Evolutionary conservation across 768 basidiomycete species (phyloP).

Genomic region (Hortiboletus campestris): DNA sequence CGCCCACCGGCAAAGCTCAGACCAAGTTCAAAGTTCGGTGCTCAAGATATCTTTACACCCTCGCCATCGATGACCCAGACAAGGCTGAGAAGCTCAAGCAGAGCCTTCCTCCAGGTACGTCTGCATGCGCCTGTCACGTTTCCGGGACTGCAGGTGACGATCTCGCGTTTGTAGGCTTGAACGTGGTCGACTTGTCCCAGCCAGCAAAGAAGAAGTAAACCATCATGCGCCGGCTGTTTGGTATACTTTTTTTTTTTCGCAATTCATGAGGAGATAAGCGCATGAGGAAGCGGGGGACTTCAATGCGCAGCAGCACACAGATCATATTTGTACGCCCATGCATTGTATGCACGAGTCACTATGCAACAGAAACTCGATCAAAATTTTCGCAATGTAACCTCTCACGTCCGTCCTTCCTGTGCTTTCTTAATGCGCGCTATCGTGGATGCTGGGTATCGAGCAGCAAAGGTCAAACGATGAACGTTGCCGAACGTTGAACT

Average conservation of each 20-base stretch:
- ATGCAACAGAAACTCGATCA: conserved; percentile 14
- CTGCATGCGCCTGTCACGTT: not conserved
- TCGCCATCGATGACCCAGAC: conserved; percentile 91
- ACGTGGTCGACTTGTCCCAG: conserved; percentile 63
- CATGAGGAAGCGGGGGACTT: conserved; percentile 4
- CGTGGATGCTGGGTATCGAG: not conserved
- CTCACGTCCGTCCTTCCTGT: not conserved
- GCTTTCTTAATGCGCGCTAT: not conserved
- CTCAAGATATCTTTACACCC: conserved; percentile 96
- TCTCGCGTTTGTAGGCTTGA: conserved; percentile 52
- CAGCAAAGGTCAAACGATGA: not conserved
- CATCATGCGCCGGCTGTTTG: not conserved
- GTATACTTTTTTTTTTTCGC: conserved; percentile 4
- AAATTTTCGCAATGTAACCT: not conserved
- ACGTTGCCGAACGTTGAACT: not conserved
- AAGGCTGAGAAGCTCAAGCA: conserved; percentile 98
- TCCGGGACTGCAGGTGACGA: not conserved
- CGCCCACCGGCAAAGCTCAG: conserved; percentile 67
- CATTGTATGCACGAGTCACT: conserved; percentile 17
- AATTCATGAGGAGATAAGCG: not conserved
- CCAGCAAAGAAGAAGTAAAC: conserved; percentile 69
- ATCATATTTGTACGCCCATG: conserved; percentile 23
- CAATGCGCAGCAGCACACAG: conserved; percentile 2
- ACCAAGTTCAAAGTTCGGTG: conserved; percentile 99
- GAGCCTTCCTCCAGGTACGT: conserved; percentile 90